Base-by-base conservation (phyloP, 1,139 yeast species). In the Geotrichum siamense region DNA sequence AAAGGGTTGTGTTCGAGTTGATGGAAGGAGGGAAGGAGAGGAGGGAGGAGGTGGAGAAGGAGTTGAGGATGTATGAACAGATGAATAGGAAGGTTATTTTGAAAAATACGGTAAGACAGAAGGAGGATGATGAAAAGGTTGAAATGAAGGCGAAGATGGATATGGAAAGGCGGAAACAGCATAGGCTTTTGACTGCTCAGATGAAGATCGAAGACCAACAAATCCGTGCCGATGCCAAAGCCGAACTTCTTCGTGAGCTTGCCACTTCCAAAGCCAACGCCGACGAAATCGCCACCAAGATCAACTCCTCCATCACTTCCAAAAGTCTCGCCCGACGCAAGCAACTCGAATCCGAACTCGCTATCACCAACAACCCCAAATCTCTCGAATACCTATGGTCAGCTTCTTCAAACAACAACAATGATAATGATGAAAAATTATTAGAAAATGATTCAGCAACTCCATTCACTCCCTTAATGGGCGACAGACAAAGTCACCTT, bases 401-500 rank as follows among this genome's bases (percentile, higher is more conserved):
- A n/a, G n/a, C n/a, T n/a, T n/a, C n/a, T n/a, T 36, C 35, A 15
- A 32, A 29, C 25, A 32, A 29, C 39, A 44, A 35, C 21, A 29
- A 16, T 31, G 51, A 29, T 29, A 48, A 21, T 19, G 35, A 27
- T 36, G 53, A 43, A 16, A 51, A 43, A 12, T 54, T 46, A 36
- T 61, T 58, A 16, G n/a, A n/a, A n/a, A n/a, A n/a, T n/a, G n/a
- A n/a, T n/a, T n/a, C n/a, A n/a, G 57, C 59, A 30, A 68, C 76
- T 2, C 97, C 97, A 22, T 91, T 89, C 61, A 87, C 97, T 2
- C 97, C 98, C 10, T 89, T 91, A 64, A 78, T 79, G 57, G 97
- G 97, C 41, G 97, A 91, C 64, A 72, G 94, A 43, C 81, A 82
- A 48, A 53, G 68, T 16, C 62, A 69, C n/a, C 70, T 70, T 41